phyloP scores from a whole-genome alignment of 176 grass and related monocot genomes.

The Rhipidocladum racemiflorum region DNA sequence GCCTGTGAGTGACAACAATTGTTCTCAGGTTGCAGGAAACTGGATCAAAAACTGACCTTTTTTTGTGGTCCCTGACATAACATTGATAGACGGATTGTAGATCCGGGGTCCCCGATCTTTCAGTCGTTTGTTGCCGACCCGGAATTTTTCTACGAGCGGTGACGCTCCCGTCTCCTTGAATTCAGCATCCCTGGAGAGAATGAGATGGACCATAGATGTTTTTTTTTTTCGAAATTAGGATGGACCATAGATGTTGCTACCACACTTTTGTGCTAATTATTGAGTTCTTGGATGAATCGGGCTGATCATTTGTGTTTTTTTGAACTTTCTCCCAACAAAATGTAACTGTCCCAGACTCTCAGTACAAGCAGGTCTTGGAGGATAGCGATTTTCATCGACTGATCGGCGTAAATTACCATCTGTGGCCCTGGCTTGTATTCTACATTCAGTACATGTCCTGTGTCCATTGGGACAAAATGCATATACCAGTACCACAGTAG shows the following conservation, averaged over 20 bases:
- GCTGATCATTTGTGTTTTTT: constrained; percentile 5
- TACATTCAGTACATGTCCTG: neutral
- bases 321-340: neutral
- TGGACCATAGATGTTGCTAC: constrained; percentile 26
- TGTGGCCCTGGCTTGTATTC: neutral
- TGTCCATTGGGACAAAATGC: neutral
- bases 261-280: constrained; percentile 14
- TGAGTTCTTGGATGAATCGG: constrained; percentile 16
- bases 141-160: constrained; percentile 24
- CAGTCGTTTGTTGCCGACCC: constrained; percentile 33
- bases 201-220: constrained; percentile 34
- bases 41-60: constrained; percentile 7
- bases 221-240: no score
- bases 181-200: constrained; percentile 24
- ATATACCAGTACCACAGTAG: neutral
- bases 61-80: constrained; percentile 36
- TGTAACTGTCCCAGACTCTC: neutral
- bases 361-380: neutral
- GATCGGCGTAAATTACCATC: neutral
- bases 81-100: constrained; percentile 22
- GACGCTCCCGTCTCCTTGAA: constrained; percentile 26
- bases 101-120: constrained; percentile 41
- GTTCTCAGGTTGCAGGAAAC: constrained; percentile 33
- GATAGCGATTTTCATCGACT: neutral
- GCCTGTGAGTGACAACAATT: constrained; percentile 24